phyloP scores from a whole-genome alignment of 352 stramenopile species.

The Phytophthora podocarpi region DNA sequence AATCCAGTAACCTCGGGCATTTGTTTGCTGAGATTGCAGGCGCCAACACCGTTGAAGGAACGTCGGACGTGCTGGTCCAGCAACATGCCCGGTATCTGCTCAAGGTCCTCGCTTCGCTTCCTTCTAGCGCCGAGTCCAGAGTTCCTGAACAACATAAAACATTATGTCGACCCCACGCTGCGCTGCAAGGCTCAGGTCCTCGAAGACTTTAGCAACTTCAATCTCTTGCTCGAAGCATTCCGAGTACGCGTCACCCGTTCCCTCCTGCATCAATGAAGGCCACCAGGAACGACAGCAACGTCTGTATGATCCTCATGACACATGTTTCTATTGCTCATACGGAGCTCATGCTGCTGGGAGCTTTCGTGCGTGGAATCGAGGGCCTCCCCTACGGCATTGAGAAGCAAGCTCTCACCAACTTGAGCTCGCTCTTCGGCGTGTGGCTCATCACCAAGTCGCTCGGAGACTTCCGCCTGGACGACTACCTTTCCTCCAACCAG shows the following conservation, averaged over 20 bases:
- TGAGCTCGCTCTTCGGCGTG: constrained; percentile 52
- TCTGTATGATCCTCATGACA: constrained; percentile 62
- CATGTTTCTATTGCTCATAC: constrained; percentile 51
- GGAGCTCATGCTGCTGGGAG: constrained; percentile 50
- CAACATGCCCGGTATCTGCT: constrained; percentile 67
- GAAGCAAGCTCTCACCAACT: constrained; percentile 29
- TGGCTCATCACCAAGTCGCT: constrained; percentile 55
- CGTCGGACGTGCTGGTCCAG: constrained; percentile 72
- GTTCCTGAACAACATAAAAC: constrained; percentile 47
- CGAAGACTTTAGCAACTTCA: constrained; percentile 43
- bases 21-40: constrained; percentile 46
- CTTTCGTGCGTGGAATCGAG: constrained; percentile 36
- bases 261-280: constrained; percentile 40
- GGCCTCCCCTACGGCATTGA: constrained; percentile 33
- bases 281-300: constrained; percentile 53
- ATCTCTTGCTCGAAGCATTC: constrained; percentile 48
- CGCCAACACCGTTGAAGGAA: constrained; percentile 70
- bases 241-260: constrained; percentile 39
- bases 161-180: constrained; percentile 30
- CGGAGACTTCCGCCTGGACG: constrained; percentile 59
- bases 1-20: constrained; percentile 41
- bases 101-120: constrained; percentile 38
- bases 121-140: constrained; percentile 18
- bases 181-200: constrained; percentile 38
- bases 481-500: constrained; percentile 60